These are phyloP conservation scores for Teratosphaeriaceae sp. DNA, from an alignment of 2,329 filamentous ascomycete genomes.

Conservation along the genomic window DNA sequence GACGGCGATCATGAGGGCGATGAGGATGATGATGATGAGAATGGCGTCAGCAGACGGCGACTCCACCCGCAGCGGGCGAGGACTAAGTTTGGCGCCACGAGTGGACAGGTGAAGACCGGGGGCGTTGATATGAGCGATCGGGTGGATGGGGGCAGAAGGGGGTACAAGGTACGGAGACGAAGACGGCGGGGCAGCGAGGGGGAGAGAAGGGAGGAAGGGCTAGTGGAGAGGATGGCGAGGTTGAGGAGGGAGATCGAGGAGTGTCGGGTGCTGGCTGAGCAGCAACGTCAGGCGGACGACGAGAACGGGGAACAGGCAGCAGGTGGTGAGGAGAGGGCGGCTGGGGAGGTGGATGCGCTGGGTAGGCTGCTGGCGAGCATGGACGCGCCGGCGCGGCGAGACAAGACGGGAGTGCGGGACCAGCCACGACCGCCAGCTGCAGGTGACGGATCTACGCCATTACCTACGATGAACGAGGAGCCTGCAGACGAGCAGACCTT, in stretches of 20 bases:
- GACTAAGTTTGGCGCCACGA: conserved; percentile 65
- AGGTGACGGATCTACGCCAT: background rate
- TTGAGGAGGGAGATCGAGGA: conserved; percentile 75
- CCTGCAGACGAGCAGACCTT: conserved; percentile 51
- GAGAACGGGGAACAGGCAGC: conserved; percentile 34
- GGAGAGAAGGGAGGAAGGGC: conserved; percentile 66
- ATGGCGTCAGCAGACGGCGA: conserved; percentile 65
- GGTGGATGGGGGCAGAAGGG: conserved; percentile 72
- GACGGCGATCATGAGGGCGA: conserved; percentile 49
- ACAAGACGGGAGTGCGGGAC: conserved; percentile 4
- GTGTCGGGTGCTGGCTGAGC: conserved; percentile 31
- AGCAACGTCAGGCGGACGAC: conserved; percentile 44
- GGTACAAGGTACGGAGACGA: conserved; percentile 56
- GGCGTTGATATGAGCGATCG: conserved; percentile 87
- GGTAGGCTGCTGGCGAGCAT: conserved; percentile 67
- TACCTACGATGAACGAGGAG: conserved; percentile 4
- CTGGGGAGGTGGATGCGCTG: conserved; percentile 58
- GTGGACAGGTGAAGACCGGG: conserved; percentile 60
- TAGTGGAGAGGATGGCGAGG: conserved; percentile 73
- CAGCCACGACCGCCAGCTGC: background rate
- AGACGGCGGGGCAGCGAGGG: conserved; percentile 35
- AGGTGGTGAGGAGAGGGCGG: conserved; percentile 41
- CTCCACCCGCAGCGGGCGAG: conserved; percentile 75
- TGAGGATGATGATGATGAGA: conserved; percentile 43
- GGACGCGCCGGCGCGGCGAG: conserved; percentile 26